Conservation (phyloP, 2,329 filamentous ascomycete species). For the Blumeriella jaapii region DNA sequence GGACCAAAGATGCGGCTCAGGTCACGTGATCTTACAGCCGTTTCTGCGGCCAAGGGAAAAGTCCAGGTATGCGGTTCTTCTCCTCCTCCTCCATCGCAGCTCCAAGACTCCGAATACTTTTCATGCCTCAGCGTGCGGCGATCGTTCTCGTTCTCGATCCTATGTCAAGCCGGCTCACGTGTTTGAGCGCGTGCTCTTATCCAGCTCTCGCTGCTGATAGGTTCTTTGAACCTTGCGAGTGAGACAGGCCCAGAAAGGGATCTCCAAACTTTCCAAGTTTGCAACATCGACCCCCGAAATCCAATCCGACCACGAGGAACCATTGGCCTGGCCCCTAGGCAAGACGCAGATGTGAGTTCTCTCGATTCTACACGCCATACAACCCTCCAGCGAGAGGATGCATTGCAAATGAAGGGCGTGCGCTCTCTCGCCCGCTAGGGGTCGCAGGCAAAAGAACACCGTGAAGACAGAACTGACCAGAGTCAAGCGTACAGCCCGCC, state of each 20-base stretch:
- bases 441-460: constrained; percentile 15
- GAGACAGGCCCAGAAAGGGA: constrained; percentile 11
- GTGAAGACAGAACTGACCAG: constrained; percentile 16
- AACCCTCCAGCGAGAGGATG: background rate
- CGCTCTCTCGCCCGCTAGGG: constrained; percentile 6
- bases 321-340: constrained; percentile 13
- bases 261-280: constrained; percentile 23
- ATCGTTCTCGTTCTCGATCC: background rate
- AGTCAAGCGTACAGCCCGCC: constrained; percentile 12
- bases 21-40: no score
- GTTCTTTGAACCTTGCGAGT: constrained; percentile 14
- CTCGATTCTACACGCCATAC: constrained; percentile 3
- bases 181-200: constrained; percentile 19
- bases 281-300: constrained; percentile 15
- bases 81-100: no score
- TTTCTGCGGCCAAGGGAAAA: no score
- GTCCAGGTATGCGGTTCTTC: no score
- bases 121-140: background rate
- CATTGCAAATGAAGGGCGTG: constrained; percentile 2
- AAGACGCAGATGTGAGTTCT: constrained; percentile 15
- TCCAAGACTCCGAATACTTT: background rate
- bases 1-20: no score
- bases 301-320: constrained; percentile 11
- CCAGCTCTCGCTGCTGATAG: constrained; percentile 7
- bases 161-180: constrained; percentile 2